These are phyloP conservation scores for Paramecium sonneborni DNA, from an alignment of 73 alveolate genomes.

Conservation along the genomic window DNA sequence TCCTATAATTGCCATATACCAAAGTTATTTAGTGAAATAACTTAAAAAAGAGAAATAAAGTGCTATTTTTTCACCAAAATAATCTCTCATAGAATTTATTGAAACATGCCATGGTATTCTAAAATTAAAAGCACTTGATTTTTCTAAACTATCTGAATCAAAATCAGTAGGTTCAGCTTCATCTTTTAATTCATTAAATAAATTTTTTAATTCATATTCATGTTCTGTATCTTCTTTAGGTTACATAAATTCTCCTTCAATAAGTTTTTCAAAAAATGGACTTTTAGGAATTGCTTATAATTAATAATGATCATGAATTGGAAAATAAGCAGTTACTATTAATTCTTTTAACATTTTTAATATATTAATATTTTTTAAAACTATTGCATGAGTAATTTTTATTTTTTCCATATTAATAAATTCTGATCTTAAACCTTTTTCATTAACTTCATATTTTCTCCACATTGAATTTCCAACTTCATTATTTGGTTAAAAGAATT, in stretches of 20 bases:
- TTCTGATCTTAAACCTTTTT: slow-evolving; percentile 48
- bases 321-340: not conserved
- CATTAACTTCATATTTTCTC: slow-evolving; percentile 65
- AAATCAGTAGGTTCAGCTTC: slow-evolving; percentile 54
- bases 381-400: slow-evolving; percentile 57
- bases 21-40: slow-evolving; percentile 24
- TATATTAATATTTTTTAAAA: slow-evolving; percentile 34
- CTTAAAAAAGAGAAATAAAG: slow-evolving; percentile 48
- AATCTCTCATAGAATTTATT: slow-evolving; percentile 56
- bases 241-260: not conserved
- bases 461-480: slow-evolving; percentile 56
- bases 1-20: slow-evolving; percentile 46
- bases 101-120: slow-evolving; percentile 54
- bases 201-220: slow-evolving; percentile 37
- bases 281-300: not conserved
- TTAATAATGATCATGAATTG: slow-evolving; percentile 59
- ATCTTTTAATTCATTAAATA: slow-evolving; percentile 32
- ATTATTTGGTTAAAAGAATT: slow-evolving; percentile 30
- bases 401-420: slow-evolving; percentile 63
- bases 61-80: slow-evolving; percentile 67
- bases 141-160: slow-evolving; percentile 49
- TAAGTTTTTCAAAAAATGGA: slow-evolving; percentile 41
- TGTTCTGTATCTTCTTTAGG: slow-evolving; percentile 33
- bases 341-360: slow-evolving; percentile 15
- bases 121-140: slow-evolving; percentile 15